Base-by-base conservation (phyloP, 441 rosid genomes). In the Mallotus repandus region DNA sequence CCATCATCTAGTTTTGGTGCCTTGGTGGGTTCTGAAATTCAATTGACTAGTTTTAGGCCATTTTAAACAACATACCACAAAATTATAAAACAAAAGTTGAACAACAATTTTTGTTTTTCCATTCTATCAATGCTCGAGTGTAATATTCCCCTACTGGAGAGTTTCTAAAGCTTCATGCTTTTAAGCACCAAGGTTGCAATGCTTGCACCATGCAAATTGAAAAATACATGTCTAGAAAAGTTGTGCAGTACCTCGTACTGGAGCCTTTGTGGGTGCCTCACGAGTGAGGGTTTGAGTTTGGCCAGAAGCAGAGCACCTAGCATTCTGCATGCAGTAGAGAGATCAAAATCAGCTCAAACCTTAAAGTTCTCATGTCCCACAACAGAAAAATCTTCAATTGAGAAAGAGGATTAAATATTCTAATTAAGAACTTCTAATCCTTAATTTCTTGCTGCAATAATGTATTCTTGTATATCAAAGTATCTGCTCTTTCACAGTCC, bases 261-360 rank as follows among this genome's bases (percentile, higher is more conserved):
- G 98, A 74, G 98, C 95, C 81, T 88, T 89, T 41, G 97, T 91
- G 12, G 91, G 96, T 11, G 97, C 89, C 74, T 93, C 88, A 1
- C 87, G 88, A 1, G 88, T 85, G 50, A 93, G 64, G 4, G 98
- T 91, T 74, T 91, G 96, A 41, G 94, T 87, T 81, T 93, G 96
- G 69, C 91, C 96, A 25, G 88, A 84, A 6, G 88, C 80, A 74
- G 88, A 83, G 78, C 91, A 88, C 74, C 81, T 83, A 4, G 90
- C 86, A 74, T 84, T 86, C 92, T 91, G 85, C 86, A 79, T 25
- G 29, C 29, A 25, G 52, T 35, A 52, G 19, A 65, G 15, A 18
- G 68, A 46, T 53, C 7, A 4, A 41, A 54, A 7, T 53, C 11
- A 10, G 4, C 63, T 6, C 56, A 53, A 53, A 73, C 22, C 10